Evolutionary conservation across 257 asterid genomes (phyloP).

Genomic region (Solanum corneliomulleri): DNA sequence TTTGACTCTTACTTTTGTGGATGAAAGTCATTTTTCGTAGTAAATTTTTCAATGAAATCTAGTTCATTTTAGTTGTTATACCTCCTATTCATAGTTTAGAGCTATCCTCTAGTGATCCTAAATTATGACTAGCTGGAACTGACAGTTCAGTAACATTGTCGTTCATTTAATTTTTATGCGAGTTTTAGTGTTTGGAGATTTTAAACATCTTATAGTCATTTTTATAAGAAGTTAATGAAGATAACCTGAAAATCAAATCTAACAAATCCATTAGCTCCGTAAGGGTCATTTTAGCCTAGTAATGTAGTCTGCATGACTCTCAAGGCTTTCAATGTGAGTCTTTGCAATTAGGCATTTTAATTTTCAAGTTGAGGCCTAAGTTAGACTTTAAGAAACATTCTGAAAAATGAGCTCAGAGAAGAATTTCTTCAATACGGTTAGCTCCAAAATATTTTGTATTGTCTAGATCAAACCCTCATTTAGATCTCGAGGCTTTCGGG

Average conservation of each 20-base stretch:
- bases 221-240: too few species aligned
- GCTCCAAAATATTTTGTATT: neutral
- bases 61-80: neutral
- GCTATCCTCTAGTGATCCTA: neutral
- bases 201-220: too few species aligned
- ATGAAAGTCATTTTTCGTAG: neutral
- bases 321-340: neutral
- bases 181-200: neutral
- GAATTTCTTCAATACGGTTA: neutral
- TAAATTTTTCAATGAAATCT: too few species aligned
- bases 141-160: neutral
- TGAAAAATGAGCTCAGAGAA: neutral
- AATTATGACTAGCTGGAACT: neutral
- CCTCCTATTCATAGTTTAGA: neutral
- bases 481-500: neutral
- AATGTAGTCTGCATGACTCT: neutral
- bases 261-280: neutral
- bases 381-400: neutral
- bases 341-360: neutral
- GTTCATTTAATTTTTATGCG: neutral
- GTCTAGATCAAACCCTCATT: neutral
- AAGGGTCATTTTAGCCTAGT: neutral
- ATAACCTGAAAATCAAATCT: too few species aligned
- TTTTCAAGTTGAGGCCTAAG: neutral
- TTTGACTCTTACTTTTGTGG: neutral